Evolutionary conservation across 495 filamentous ascomycete species (phyloP).

Genomic region (Viridothelium virens): DNA sequence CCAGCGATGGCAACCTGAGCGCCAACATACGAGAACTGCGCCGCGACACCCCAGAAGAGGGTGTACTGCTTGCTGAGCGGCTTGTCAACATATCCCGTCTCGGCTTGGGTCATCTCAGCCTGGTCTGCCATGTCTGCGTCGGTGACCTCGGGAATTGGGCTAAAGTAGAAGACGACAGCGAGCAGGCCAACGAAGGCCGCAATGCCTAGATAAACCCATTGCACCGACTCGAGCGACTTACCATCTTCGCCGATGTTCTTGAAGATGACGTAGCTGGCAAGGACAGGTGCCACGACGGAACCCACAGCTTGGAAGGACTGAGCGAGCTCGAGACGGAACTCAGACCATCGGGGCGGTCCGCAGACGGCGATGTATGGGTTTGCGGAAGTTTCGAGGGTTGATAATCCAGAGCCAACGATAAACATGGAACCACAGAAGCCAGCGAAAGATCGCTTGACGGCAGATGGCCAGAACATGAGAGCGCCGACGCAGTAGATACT

Average conservation of each 20-base stretch:
- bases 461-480: conserved; percentile 26
- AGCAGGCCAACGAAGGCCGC: conserved; percentile 60
- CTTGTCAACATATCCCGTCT: conserved; percentile 39
- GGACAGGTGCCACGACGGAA: conserved; percentile 53
- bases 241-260: conserved; percentile 44
- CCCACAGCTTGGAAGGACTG: conserved; percentile 65
- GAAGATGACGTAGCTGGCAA: conserved; percentile 65
- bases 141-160: conserved; percentile 61
- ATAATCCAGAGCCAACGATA: conserved; percentile 27
- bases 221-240: conserved; percentile 50
- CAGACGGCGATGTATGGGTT: conserved; percentile 46
- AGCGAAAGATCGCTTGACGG: conserved; percentile 22
- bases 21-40: conserved; percentile 67
- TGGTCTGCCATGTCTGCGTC: conserved; percentile 63
- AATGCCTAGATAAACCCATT: conserved; percentile 70
- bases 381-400: conserved; percentile 26
- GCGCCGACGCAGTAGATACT: conserved; percentile 5
- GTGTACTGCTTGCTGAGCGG: conserved; percentile 56
- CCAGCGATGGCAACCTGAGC: conserved; percentile 56
- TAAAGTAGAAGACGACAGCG: conserved; percentile 56
- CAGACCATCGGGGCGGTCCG: conserved; percentile 59
- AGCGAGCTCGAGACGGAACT: conserved; percentile 60
- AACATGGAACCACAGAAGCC: conserved; percentile 27
- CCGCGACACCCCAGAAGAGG: conserved; percentile 56
- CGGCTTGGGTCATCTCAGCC: conserved; percentile 37